Base-by-base conservation (phyloP, 371 early-diverging fungal species). In the Sporodiniella umbellata region DNA sequence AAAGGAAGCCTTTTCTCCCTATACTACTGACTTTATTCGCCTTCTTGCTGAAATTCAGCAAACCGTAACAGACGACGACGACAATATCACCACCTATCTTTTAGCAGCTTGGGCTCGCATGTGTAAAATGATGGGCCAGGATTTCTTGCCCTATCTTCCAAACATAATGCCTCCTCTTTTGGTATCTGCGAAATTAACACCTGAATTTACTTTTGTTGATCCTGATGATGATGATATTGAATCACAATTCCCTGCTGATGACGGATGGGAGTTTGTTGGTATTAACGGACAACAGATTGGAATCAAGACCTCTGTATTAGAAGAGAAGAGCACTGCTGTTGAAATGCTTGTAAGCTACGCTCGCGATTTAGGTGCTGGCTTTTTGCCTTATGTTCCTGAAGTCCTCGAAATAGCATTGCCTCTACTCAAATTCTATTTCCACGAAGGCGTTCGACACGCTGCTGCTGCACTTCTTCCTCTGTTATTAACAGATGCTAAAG, bases 261-360 rank as follows among this genome's bases (percentile, higher is more conserved):
- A 40, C 10, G 40, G 40, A 21, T 40, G 40, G 40, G 40, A 40
- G 21, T 40, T 40, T 69, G 85, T 91, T 42, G 86, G 77, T 48
- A 77, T 92, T 31, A 87, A 90, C 31, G 94, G 90, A 18, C 90
- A 95, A 70, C 91, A 89, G 64, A 84, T 99, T 53, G 96, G 94
- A 45, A 94, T 99, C 79, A 88, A 89, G 71, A 97, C 98, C 15
- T 83, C 93, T 12, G 82, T 88, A 10, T 71, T 99, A 51, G 98
- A 99, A 64, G 98, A 98, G 56, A 99, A 97, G 70, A 89, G 89
- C 69, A 92, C 93, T 18, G 98, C 99, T 21, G 88, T 98, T 21
- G 98, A 98, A 66, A 96, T 98, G 96, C 73, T 99, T 48, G 82
- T 89, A 26, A 92, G 90, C 62, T 99, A 97, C 61, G 95, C 95